These are phyloP conservation scores for Pouteria glomerata DNA, from an alignment of 148 eudicot genomes.

Conservation along the genomic window DNA sequence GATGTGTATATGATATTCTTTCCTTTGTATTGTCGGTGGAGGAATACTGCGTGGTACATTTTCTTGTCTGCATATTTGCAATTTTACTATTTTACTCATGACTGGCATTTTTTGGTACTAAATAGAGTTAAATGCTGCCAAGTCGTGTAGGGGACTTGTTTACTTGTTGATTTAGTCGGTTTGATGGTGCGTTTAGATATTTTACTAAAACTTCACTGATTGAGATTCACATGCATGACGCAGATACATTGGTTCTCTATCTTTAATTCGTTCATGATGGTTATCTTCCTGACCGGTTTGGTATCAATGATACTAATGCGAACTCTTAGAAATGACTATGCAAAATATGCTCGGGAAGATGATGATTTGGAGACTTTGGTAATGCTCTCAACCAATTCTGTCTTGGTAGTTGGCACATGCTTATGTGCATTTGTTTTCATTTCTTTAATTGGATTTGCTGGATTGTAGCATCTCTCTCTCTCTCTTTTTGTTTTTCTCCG, in stretches of 20 bases:
- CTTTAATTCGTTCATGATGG: constrained; percentile 99
- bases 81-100: not conserved
- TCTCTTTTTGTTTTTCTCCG: not conserved
- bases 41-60: not conserved
- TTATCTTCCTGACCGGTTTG: constrained; percentile 88
- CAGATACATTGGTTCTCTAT: constrained; percentile 99
- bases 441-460: not conserved
- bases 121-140: not conserved
- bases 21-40: not conserved
- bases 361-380: constrained; percentile 95
- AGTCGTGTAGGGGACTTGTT: not conserved
- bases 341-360: constrained; percentile 95
- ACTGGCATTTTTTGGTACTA: not conserved
- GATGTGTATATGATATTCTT: not conserved
- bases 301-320: constrained; percentile 96
- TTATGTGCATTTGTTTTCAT: not conserved
- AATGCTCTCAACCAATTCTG: constrained; percentile 13
- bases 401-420: not conserved
- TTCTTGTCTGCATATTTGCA: not conserved
- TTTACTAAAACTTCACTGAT: not conserved
- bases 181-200: not conserved
- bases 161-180: not conserved
- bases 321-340: constrained; percentile 93
- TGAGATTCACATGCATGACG: constrained; percentile 13
- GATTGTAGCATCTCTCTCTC: not conserved